phyloP scores from a whole-genome alignment of 139 green algal species.

The Chlorokybus atmophyticus region DNA sequence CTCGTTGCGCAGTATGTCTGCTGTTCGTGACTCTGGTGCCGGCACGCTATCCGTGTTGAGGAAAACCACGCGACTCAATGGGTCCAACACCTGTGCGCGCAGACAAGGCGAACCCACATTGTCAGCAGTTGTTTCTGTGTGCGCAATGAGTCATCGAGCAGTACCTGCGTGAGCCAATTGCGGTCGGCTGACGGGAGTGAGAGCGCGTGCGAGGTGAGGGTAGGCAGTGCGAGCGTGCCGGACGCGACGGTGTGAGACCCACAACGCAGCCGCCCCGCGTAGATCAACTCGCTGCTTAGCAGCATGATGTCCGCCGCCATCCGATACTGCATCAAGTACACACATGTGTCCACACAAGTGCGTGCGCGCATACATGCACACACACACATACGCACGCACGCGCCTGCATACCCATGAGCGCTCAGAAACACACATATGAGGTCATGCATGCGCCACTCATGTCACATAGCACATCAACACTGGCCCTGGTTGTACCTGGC shows the following conservation, averaged over 20 bases:
- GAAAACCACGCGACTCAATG: constrained; percentile 51
- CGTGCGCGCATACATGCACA: not conserved
- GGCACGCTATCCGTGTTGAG: constrained; percentile 74
- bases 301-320: constrained; percentile 77
- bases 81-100: constrained; percentile 31
- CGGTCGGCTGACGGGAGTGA: too few species aligned
- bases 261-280: constrained; percentile 53
- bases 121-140: too few species aligned
- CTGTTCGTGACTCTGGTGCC: too few species aligned
- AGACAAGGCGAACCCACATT: not conserved
- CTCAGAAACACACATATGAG: too few species aligned
- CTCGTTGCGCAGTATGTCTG: too few species aligned
- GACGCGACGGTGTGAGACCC: constrained; percentile 23
- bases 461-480: too few species aligned
- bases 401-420: too few species aligned
- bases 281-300: constrained; percentile 76
- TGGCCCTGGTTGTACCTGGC: constrained; percentile 8
- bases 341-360: not conserved
- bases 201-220: too few species aligned
- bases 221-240: not conserved
- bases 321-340: constrained; percentile 62
- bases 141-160: too few species aligned
- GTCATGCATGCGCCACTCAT: too few species aligned
- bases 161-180: too few species aligned
- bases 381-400: not conserved